A percentile compares a stretch with the other conserved stretches of the same genome.
These are phyloP conservation scores for Yueomyces sp. DNA, from an alignment of 1,139 yeast genomes.

Conservation along the genomic window DNA sequence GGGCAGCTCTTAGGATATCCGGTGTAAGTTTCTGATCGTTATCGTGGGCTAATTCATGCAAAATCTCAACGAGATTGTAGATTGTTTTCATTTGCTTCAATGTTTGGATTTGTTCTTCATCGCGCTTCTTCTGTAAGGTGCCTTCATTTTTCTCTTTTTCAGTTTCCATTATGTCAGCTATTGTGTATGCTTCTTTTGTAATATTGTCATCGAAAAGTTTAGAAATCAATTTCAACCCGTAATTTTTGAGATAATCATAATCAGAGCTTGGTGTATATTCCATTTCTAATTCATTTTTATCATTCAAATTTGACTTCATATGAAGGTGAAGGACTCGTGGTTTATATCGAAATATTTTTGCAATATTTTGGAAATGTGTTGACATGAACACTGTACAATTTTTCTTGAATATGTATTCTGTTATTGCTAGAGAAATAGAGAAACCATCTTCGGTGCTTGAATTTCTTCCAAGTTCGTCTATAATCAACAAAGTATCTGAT, in stretches of 20 bases:
- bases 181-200: conserved; percentile 18
- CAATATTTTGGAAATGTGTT: conserved; percentile 31
- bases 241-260: conserved; percentile 17
- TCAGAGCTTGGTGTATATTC: conserved; percentile 21
- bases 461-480: conserved; percentile 37
- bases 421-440: conserved; percentile 28
- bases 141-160: conserved; percentile 1
- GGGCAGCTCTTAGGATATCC: conserved; percentile 11
- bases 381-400: conserved; percentile 26
- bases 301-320: conserved; percentile 17
- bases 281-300: conserved; percentile 18
- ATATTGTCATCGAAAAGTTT: conserved; percentile 17
- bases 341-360: conserved; percentile 22
- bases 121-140: conserved; percentile 3
- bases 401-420: conserved; percentile 23
- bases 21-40: conserved; percentile 3
- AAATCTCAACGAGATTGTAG: conserved; percentile 13
- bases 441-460: conserved; percentile 32
- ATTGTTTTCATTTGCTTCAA: conserved; percentile 9
- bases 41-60: conserved; percentile 6
- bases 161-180: conserved; percentile 15
- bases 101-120: too few species aligned
- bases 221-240: conserved; percentile 22
- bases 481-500: conserved; percentile 25
- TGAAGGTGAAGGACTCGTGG: conserved; percentile 24